Conservation (phyloP, 192 early-diverging fungal species). For the Coemansia sp. region DNA sequence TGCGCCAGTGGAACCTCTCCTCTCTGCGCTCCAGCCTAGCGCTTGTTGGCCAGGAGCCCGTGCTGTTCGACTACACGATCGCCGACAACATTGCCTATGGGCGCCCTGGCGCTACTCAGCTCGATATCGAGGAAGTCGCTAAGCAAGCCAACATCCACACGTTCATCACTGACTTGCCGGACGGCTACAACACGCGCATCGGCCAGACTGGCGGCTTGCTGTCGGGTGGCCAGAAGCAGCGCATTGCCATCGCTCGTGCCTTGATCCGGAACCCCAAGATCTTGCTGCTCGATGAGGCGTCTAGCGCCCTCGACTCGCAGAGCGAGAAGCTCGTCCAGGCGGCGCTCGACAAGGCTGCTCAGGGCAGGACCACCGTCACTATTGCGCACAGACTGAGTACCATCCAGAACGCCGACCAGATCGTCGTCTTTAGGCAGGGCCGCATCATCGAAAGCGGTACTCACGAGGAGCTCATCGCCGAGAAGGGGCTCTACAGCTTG, state of each 20-base stretch:
- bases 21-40: slow-evolving; percentile 76
- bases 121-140: slow-evolving; percentile 65
- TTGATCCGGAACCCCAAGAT: slow-evolving; percentile 69
- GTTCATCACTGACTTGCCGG: slow-evolving; percentile 58
- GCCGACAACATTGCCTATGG: slow-evolving; percentile 89
- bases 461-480: slow-evolving; percentile 65
- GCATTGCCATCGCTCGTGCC: slow-evolving; percentile 75
- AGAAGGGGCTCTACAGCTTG: slow-evolving; percentile 63
- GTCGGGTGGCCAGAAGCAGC: slow-evolving; percentile 72
- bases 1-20: slow-evolving; percentile 66
- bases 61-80: slow-evolving; percentile 86
- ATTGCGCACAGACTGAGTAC: slow-evolving; percentile 83
- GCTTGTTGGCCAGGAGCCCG: slow-evolving; percentile 94
- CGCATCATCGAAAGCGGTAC: slow-evolving; percentile 69
- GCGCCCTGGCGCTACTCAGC: slow-evolving; percentile 54
- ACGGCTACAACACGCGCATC: slow-evolving; percentile 68
- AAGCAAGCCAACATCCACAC: slow-evolving; percentile 64
- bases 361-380: slow-evolving; percentile 77
- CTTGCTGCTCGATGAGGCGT: slow-evolving; percentile 85
- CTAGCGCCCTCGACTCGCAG: slow-evolving; percentile 80
- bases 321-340: slow-evolving; percentile 81
- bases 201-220: slow-evolving; percentile 69
- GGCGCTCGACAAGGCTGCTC: slow-evolving; percentile 69
- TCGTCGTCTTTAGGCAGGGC: slow-evolving; percentile 70
- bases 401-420: slow-evolving; percentile 79